Percentiles rank a stretch among this genome's conserved stretches.
phyloP scores from a whole-genome alignment of 1,139 yeast genomes.

The Saccharomyces hybrid region DNA sequence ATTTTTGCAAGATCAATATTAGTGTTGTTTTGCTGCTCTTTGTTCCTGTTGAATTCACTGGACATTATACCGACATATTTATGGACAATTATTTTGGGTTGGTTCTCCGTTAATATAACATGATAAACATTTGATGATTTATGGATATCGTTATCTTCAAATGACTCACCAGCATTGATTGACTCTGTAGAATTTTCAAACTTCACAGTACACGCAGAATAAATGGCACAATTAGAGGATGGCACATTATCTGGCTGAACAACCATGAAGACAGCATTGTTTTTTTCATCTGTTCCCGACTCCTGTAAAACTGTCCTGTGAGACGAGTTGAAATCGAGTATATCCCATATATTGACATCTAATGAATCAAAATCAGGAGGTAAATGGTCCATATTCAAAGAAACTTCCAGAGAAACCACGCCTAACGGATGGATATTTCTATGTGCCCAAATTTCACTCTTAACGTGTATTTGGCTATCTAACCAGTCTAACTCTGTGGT shows the following conservation, averaged over 20 bases:
- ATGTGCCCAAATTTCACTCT: conserved; percentile 56
- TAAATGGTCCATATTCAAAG: conserved; percentile 16
- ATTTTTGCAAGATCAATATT: conserved; percentile 38
- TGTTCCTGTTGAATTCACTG: conserved; percentile 42
- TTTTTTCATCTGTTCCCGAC: conserved; percentile 34
- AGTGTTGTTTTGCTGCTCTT: conserved; percentile 19
- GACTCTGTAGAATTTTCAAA: conserved; percentile 11
- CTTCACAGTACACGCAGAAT: conserved; percentile 27
- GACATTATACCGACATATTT: conserved; percentile 63
- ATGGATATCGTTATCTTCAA: conserved; percentile 15
- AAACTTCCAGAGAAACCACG: conserved; percentile 44
- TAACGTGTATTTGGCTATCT: conserved; percentile 40
- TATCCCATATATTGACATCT: conserved; percentile 41
- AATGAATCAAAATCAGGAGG: conserved; percentile 20
- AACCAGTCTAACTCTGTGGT: conserved; percentile 65
- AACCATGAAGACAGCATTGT: conserved; percentile 48
- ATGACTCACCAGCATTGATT: conserved; percentile 8
- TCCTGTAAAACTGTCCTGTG: conserved; percentile 46
- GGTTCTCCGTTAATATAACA: conserved; percentile 24
- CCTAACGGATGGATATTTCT: conserved; percentile 51
- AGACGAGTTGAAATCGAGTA: conserved; percentile 50
- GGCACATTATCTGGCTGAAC: conserved; percentile 55
- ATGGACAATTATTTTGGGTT: conserved; percentile 30
- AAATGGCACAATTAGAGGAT: conserved; percentile 50
- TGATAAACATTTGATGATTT: conserved; percentile 14